These are phyloP conservation scores for Heracleum sosnowskyi DNA, from an alignment of 129 eudicot species.

Conservation along the genomic window DNA sequence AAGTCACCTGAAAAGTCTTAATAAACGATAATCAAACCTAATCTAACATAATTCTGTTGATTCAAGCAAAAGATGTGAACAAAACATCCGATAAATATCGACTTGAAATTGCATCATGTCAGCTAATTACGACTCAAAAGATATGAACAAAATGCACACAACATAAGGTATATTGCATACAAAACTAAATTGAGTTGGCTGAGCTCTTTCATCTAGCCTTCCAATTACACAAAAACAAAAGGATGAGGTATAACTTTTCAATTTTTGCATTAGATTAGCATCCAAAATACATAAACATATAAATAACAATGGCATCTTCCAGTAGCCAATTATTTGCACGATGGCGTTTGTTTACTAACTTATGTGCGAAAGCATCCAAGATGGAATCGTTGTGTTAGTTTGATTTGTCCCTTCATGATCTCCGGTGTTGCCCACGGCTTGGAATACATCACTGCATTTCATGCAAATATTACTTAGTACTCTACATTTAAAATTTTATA, in stretches of 20 bases:
- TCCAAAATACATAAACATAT: background rate
- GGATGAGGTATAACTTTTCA: background rate
- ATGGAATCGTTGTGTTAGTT: background rate
- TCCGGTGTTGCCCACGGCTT: background rate
- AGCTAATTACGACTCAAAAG: background rate
- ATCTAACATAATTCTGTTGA: background rate
- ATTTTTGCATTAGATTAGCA: background rate
- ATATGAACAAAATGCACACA: background rate
- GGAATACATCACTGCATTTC: background rate
- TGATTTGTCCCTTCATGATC: background rate
- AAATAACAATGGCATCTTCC: background rate
- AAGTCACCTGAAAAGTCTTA: background rate
- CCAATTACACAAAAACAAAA: background rate
- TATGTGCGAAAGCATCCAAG: constrained; percentile 4
- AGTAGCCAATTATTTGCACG: background rate
- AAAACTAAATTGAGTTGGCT: background rate
- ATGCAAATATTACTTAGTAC: background rate
- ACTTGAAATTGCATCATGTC: background rate
- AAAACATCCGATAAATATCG: background rate
- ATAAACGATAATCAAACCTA: constrained; percentile 11
- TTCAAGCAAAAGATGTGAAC: too few species aligned
- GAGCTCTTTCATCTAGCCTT: background rate
- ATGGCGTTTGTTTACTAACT: background rate
- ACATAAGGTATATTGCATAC: background rate
- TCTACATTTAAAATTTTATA: background rate